phyloP scores from a whole-genome alignment of 73 alveolate genomes.

The Symbiodinium natans region DNA sequence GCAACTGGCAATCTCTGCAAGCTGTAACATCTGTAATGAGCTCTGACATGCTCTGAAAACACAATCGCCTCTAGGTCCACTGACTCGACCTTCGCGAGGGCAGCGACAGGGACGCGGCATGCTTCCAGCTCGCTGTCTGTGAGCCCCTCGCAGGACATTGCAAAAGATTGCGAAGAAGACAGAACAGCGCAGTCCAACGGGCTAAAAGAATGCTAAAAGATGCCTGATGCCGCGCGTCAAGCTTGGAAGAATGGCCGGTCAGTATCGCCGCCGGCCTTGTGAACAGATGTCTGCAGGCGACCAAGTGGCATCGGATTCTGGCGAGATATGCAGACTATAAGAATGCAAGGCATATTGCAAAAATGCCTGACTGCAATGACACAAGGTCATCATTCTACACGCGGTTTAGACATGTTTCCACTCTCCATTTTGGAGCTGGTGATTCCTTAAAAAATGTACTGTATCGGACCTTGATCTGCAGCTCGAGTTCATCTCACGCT shows the following conservation, averaged over 20 bases:
- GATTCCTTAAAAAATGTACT: no score
- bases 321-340: no score
- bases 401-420: no score
- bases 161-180: neutral
- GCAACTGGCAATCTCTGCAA: neutral
- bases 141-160: neutral
- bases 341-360: no score
- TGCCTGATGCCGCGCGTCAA: slow-evolving; percentile 30
- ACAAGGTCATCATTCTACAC: no score
- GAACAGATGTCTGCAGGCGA: neutral
- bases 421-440: no score
- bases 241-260: slow-evolving; percentile 74
- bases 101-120: slow-evolving; percentile 45
- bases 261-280: slow-evolving; percentile 62
- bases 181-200: neutral
- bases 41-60: no score
- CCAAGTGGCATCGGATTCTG: no score
- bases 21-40: neutral
- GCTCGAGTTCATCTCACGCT: no score
- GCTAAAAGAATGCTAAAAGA: no score
- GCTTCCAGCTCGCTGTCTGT: slow-evolving; percentile 47
- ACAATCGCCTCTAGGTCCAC: slow-evolving; percentile 66
- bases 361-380: no score
- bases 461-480: no score
- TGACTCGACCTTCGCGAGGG: slow-evolving; percentile 14